Evolutionary conservation across 441 rosid genomes (phyloP), one percentile per base, ranked within the genome.

Genomic region (California macrophylla): DNA sequence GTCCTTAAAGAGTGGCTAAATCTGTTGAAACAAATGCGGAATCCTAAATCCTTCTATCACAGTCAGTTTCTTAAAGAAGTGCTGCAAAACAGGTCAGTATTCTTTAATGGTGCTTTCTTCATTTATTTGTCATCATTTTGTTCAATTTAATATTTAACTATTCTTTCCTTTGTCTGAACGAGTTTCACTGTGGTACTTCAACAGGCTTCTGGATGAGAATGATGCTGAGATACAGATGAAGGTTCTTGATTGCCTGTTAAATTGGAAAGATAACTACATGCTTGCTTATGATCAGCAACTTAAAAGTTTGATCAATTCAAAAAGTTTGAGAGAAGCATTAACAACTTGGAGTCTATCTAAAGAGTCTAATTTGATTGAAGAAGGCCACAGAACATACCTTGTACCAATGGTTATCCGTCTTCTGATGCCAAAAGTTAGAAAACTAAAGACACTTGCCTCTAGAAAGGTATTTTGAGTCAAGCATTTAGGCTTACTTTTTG

Each of bases 391-490:
- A 74, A 77, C 82, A 70, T 75, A 73, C 82, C 72, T 95, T 69
- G 78, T 85, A 67, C 92, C 97, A 67, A 42, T 88, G 64, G 89
- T 87, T 73, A 76, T 92, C 66, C 87, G 85, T 32, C 77, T 92
- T 76, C 81, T 92, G 80, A 81, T 85, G 82, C 96, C 98, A 67
- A 92, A 89, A 89, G 88, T 92, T 69, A 86, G 97, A 80, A 95
- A 85, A 73, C 78, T 87, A 76, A 90, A 88, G 85, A 85, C 72
- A 20, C 87, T 84, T 60, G 97, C 95, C 69, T 86, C 99, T 67
- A 86, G 97, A 66, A 95, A 92, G 92, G 99, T 91, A 78, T 73
- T 70, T 58, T 58, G 18, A 4, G 18, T 72, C 23, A 34, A 50
- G 66, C 18, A 64, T 40, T 62, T 10, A 50, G 1, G 38, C 72